Percentiles rank a stretch among this genome's conserved stretches.
Evolutionary conservation across 345 rosid species (phyloP).

Genomic region (Mallotus nudiflorus): DNA sequence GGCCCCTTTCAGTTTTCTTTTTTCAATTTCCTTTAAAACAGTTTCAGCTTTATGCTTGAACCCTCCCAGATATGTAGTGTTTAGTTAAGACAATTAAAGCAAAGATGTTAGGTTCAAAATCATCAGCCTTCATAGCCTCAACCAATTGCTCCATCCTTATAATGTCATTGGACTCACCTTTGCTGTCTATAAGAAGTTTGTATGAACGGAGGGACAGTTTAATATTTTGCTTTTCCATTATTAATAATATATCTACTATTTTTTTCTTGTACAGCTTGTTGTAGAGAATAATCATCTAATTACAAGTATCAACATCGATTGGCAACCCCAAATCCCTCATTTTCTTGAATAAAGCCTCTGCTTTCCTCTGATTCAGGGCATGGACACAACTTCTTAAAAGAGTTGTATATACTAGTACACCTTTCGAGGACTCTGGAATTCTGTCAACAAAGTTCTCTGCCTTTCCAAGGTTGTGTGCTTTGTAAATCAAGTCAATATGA

Average conservation of each 20-base stretch:
- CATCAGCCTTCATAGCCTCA: slow-evolving; percentile 21
- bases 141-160: slow-evolving; percentile 17
- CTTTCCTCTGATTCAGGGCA: neutral
- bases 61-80: slow-evolving; percentile 12
- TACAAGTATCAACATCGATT: slow-evolving; percentile 9
- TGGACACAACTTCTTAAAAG: slow-evolving; percentile 3
- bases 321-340: slow-evolving; percentile 18
- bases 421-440: slow-evolving; percentile 18
- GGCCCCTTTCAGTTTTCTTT: slow-evolving; percentile 11
- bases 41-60: slow-evolving; percentile 14
- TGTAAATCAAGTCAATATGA: slow-evolving; percentile 9
- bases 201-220: slow-evolving; percentile 17
- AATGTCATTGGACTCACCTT: slow-evolving; percentile 18
- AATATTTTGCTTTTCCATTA: slow-evolving; percentile 14
- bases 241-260: slow-evolving; percentile 10
- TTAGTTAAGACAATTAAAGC: slow-evolving; percentile 7
- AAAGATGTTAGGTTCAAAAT: slow-evolving; percentile 16
- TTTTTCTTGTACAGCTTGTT: slow-evolving; percentile 11
- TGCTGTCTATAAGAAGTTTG: slow-evolving; percentile 20
- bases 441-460: slow-evolving; percentile 16
- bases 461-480: slow-evolving; percentile 4
- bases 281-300: slow-evolving; percentile 25
- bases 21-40: slow-evolving; percentile 20
- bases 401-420: slow-evolving; percentile 8
- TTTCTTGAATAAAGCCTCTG: slow-evolving; percentile 22